Evolutionary conservation across 1,139 yeast species (phyloP).

Genomic region (Suhomyces yuchorum): DNA sequence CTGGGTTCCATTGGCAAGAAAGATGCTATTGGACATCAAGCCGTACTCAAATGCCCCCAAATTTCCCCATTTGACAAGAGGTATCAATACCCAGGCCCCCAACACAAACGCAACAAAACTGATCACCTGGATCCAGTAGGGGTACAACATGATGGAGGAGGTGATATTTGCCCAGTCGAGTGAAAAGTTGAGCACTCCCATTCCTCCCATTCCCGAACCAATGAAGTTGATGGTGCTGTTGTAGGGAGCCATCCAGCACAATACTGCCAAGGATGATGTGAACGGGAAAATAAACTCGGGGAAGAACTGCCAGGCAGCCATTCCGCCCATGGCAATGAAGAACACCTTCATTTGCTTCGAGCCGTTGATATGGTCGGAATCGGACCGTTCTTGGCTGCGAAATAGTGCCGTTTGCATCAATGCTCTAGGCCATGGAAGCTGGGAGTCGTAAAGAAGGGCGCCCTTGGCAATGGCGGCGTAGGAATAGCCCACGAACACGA

Average conservation of each 20-base stretch:
- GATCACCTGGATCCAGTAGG: conserved; percentile 26
- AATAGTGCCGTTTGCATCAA: conserved; percentile 25
- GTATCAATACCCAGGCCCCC: conserved; percentile 25
- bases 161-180: conserved; percentile 27
- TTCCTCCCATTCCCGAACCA: conserved; percentile 27
- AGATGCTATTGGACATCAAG: conserved; percentile 22
- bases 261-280: conserved; percentile 22
- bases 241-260: conserved; percentile 26
- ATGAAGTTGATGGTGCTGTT: conserved; percentile 19
- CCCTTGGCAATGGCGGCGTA: conserved; percentile 24
- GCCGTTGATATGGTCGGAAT: conserved; percentile 13
- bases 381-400: conserved; percentile 20
- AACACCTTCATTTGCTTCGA: conserved; percentile 23
- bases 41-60: conserved; percentile 17
- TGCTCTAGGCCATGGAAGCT: conserved; percentile 23
- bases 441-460: conserved; percentile 20
- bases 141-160: conserved; percentile 23
- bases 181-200: conserved; percentile 25
- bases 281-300: conserved; percentile 24
- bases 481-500: conserved; percentile 25
- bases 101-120: conserved; percentile 23
- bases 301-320: conserved; percentile 30
- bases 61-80: conserved; percentile 22
- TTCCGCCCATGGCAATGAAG: conserved; percentile 29
- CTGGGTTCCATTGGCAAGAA: conserved; percentile 17